Conservation (phyloP, 2,329 filamentous ascomycete species). For the Phialemoniopsis sp. region DNA sequence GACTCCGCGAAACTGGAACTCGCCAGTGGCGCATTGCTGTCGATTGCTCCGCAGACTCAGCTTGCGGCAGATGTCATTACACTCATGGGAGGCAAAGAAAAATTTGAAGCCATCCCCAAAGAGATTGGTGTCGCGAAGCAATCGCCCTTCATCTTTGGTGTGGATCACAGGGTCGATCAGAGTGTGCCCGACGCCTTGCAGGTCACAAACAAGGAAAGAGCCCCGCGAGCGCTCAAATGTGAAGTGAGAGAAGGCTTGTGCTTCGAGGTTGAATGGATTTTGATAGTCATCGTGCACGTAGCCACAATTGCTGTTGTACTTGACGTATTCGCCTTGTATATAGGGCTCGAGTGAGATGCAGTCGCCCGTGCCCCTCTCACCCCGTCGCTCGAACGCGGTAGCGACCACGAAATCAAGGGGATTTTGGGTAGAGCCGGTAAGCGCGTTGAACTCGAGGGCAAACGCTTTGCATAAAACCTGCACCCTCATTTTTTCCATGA, state of each 20-base stretch:
- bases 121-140: conserved; percentile 26
- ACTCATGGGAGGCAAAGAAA: conserved; percentile 28
- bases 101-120: conserved; percentile 28
- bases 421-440: conserved; percentile 14
- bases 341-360: conserved; percentile 29
- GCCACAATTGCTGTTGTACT: conserved; percentile 30
- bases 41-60: conserved; percentile 20
- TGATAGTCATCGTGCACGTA: conserved; percentile 19
- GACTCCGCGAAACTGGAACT: conserved; percentile 18
- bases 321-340: conserved; percentile 27
- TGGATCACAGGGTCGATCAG: conserved; percentile 33
- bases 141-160: conserved; percentile 23
- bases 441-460: conserved; percentile 31
- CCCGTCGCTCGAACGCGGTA: conserved; percentile 19
- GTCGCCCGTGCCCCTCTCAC: not conserved
- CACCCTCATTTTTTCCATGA: conserved; percentile 30
- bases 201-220: conserved; percentile 25
- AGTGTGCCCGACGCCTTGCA: conserved; percentile 28
- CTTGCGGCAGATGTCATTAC: conserved; percentile 23
- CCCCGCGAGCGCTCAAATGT: conserved; percentile 33
- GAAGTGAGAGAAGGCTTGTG: conserved; percentile 36
- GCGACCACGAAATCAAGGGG: conserved; percentile 27
- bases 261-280: conserved; percentile 19
- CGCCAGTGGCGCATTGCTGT: conserved; percentile 12
- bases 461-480: conserved; percentile 34